Evolutionary conservation across 768 basidiomycete genomes (phyloP), one percentile per base, ranked within the genome.

Genomic region (Lactifluus echinatus): DNA sequence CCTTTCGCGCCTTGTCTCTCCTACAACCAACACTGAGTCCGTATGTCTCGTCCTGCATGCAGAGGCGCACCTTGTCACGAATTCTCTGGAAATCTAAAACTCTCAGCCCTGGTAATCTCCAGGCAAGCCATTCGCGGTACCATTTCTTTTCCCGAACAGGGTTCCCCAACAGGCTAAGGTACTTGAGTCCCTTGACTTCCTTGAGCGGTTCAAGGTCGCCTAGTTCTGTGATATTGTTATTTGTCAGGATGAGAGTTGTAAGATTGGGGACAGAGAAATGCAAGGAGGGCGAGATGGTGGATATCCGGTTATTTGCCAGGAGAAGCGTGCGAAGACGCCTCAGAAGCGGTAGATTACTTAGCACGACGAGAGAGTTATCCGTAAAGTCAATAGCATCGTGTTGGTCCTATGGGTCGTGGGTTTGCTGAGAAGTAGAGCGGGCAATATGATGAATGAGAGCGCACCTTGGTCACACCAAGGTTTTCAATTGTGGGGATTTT

Each of bases 401-500:
- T 73, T 92, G 88, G 75, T 95, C 93, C 88, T 93, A 66, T 28
- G 59, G 39, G 53, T 19, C 15, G 39, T 19, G 31, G 12, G 15
- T 17, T 50, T 21, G 50, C n/a, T 24, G 50, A 26, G 29, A 34
- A 19, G 53, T 21, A 36, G 37, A 10, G 57, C 46, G 61, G 64
- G 55, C 61, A 37, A 62, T 39, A 34, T 47, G 28, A 29, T 49
- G 55, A 37, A 29, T 50, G 56, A 39, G 57, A 39, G 70, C 81
- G 64, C 70, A 84, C 89, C 78, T 78, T 85, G 70, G 92, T 91
- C 62, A 93, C 88, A 77, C 92, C 93, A 64, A 95, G 79, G 79
- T 95, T 95, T 85, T 95, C 93, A 69, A 95, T 95, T 55, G 88
- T 82, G 53, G 93, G 92, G 64, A 94, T 93, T 81, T 91, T 93